phyloP scores from a whole-genome alignment of 1,284 basidiomycete species.

The Peniophora sp. region DNA sequence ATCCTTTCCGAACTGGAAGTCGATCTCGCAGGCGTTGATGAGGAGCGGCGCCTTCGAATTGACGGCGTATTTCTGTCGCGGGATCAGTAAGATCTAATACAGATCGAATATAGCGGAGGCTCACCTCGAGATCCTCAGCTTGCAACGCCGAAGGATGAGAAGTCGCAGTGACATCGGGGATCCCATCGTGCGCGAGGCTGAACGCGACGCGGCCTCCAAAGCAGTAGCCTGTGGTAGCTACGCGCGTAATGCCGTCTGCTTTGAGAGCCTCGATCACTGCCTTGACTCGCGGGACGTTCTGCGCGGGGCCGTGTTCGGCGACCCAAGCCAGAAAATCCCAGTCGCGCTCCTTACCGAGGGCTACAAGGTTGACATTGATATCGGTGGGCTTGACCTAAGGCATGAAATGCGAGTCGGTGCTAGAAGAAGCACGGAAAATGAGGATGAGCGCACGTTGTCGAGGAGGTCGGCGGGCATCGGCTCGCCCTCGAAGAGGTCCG shows the following conservation, averaged over 20 bases:
- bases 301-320: conserved; percentile 31
- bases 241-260: conserved; percentile 44
- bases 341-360: conserved; percentile 12
- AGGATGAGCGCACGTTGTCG: conserved; percentile 12
- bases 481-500: conserved; percentile 59
- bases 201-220: conserved; percentile 58
- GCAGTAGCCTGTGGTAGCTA: conserved; percentile 65
- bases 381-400: conserved; percentile 5
- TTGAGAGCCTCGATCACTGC: conserved; percentile 51
- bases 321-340: conserved; percentile 46
- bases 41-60: conserved; percentile 47
- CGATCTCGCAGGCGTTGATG: conserved; percentile 54
- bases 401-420: neutral
- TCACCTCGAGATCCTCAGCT: conserved; percentile 43
- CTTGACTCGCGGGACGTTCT: conserved; percentile 47
- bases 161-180: conserved; percentile 44
- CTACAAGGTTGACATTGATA: conserved; percentile 17
- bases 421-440: neutral
- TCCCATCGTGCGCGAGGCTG: conserved; percentile 57
- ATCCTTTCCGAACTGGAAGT: conserved; percentile 41
- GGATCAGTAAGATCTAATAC: neutral
- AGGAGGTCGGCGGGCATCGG: conserved; percentile 34
- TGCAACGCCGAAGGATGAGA: conserved; percentile 67
- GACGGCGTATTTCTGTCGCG: conserved; percentile 33
- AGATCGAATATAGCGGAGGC: neutral